Conservation (phyloP, 805 yeast species). For the Kuraishia cidri region DNA sequence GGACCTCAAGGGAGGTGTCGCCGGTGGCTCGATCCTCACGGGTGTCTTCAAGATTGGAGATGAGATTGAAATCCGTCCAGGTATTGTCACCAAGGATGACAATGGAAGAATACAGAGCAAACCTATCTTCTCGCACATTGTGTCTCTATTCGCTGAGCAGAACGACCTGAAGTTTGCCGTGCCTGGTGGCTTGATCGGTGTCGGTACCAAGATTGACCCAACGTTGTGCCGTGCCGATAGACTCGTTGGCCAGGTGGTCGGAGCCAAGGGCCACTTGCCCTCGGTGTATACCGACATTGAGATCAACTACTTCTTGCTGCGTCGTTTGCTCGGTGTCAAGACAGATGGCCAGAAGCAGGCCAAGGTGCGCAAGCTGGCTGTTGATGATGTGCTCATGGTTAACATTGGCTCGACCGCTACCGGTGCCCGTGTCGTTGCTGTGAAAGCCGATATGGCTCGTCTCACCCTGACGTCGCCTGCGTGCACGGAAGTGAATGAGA, state of each 20-base stretch:
- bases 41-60: constrained; percentile 98
- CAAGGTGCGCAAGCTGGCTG: constrained; percentile 88
- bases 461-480: constrained; percentile 95
- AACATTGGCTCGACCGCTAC: constrained; percentile 99
- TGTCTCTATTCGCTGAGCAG: constrained; percentile 93
- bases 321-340: constrained; percentile 97
- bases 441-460: constrained; percentile 99
- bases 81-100: constrained; percentile 95
- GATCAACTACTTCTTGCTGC: constrained; percentile 90
- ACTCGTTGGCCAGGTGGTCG: constrained; percentile 98
- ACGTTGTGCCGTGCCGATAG: constrained; percentile 99
- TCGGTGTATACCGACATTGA: constrained; percentile 95
- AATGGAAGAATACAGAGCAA: constrained; percentile 84
- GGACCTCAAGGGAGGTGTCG: constrained; percentile 98
- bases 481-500: constrained; percentile 96
- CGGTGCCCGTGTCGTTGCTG: constrained; percentile 98
- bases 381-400: constrained; percentile 96
- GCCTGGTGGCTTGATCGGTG: constrained; percentile 99
- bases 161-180: constrained; percentile 97
- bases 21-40: constrained; percentile 95
- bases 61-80: constrained; percentile 98
- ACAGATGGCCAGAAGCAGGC: constrained; percentile 97
- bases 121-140: constrained; percentile 91
- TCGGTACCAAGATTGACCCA: constrained; percentile 98
- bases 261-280: constrained; percentile 94